Evolutionary conservation across 2,329 filamentous ascomycete genomes (phyloP), one percentile per base, ranked within the genome.

Genomic region (Diaporthe citrichinensis): DNA sequence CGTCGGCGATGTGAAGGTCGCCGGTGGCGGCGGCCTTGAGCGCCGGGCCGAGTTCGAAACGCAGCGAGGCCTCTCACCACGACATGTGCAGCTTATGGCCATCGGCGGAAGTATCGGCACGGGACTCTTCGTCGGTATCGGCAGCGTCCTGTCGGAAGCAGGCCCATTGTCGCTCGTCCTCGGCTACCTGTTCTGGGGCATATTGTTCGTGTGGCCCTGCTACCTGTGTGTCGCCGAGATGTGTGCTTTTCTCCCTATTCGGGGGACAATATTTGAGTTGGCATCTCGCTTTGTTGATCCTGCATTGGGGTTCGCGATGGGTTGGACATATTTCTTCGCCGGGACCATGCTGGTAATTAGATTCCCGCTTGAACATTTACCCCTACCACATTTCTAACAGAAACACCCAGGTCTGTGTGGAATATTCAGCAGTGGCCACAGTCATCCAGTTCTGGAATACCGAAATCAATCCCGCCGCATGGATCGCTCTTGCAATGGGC

Each of bases 151-250:
- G 23, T 82, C 83, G 75, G 81, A 83, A 57, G 84, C 86, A 58
- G 86, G 86, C 36, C 86, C 86, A 10, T 81, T 87, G 68, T 86
- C 85, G 12, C 82, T 87, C 15, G 71, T 87, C 49, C 83, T 87
- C 49, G 86, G 86, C 20, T 87, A 87, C 79, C 78, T 85, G 67
- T 82, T 86, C 79, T 87, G 85, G 85, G 85, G 85, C 65, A 74
- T 85, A 53, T 82, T 84, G 77, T 87, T 84, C 81, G 83, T 87
- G 78, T 87, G 85, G 85, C 86, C 85, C 17, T 78, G 78, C 57
- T 78, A 86, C 81, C 78, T 87, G 76, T 85, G 83, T 77, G 85
- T 91, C 46, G 90, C 88, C 72, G 90, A 92, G 82, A 90, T 92
- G 88, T 87, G 86, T 72, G 86, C 89, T 9, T 90, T 89, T 76